phyloP scores from a whole-genome alignment of 2,329 filamentous ascomycete species.

The Pezicula rhizophila region DNA sequence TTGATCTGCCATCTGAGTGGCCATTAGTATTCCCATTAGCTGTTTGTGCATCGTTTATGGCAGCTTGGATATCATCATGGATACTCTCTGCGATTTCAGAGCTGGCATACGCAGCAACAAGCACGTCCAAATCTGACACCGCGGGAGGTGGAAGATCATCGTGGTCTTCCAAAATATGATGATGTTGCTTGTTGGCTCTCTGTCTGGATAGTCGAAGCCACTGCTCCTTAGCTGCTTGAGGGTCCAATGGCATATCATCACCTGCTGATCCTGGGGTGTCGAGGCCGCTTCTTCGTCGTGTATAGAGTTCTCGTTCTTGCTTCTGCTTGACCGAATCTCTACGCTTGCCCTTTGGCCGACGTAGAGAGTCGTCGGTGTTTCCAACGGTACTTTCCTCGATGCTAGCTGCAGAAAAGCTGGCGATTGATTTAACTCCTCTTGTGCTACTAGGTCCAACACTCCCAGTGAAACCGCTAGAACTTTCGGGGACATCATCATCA shows the following conservation, averaged over 20 bases:
- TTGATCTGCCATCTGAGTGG: slow-evolving; percentile 43
- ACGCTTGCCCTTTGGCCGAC: slow-evolving; percentile 63
- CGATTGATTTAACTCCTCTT: slow-evolving; percentile 81
- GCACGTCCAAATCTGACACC: slow-evolving; percentile 73
- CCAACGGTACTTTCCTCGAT: slow-evolving; percentile 54
- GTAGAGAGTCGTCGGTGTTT: slow-evolving; percentile 52
- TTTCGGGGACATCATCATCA: slow-evolving; percentile 50
- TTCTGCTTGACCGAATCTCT: slow-evolving; percentile 76
- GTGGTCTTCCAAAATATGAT: slow-evolving; percentile 63
- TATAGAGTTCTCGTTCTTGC: slow-evolving; percentile 87
- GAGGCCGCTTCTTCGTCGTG: slow-evolving; percentile 63
- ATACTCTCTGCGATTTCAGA: slow-evolving; percentile 73
- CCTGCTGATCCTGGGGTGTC: slow-evolving; percentile 60
- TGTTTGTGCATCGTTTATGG: slow-evolving; percentile 56
- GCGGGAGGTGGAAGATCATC: slow-evolving; percentile 57
- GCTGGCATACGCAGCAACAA: slow-evolving; percentile 68
- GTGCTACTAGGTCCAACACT: slow-evolving; percentile 81
- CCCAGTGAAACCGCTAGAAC: slow-evolving; percentile 58
- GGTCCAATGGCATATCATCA: slow-evolving; percentile 43
- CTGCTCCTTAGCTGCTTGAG: slow-evolving; percentile 43
- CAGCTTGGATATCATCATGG: slow-evolving; percentile 70
- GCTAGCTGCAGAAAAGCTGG: slow-evolving; percentile 73
- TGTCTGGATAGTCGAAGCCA: slow-evolving; percentile 55
- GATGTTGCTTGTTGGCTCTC: slow-evolving; percentile 43
- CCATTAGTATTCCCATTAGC: slow-evolving; percentile 61